A percentile compares a stretch with the other conserved stretches of the same genome.
Evolutionary conservation across 2,329 filamentous ascomycete species (phyloP).

Genomic region (Atkinsonella hypoxylon): DNA sequence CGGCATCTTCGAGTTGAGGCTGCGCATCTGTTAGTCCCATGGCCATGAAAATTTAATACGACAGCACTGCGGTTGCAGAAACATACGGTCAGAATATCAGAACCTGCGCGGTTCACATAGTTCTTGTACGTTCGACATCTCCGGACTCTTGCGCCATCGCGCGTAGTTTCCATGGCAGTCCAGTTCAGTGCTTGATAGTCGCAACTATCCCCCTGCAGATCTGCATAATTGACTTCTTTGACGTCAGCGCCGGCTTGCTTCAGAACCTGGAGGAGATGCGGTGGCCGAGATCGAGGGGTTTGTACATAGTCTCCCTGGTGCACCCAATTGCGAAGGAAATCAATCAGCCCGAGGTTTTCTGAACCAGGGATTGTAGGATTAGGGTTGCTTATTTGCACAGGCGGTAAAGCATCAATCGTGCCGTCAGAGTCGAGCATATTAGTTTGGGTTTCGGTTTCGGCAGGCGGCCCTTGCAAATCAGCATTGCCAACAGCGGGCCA

Average conservation of each 20-base stretch:
- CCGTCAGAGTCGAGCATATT: not conserved
- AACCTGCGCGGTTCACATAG: constrained; percentile 40
- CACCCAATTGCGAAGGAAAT: constrained; percentile 41
- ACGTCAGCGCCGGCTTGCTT: constrained; percentile 14
- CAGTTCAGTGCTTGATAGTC: constrained; percentile 52
- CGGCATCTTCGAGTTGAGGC: constrained; percentile 11
- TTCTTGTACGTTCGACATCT: constrained; percentile 41
- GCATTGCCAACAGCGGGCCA: not conserved
- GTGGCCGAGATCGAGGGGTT: constrained; percentile 14
- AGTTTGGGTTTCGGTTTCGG: constrained; percentile 1
- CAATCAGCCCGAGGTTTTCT: constrained; percentile 35
- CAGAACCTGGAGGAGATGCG: constrained; percentile 20
- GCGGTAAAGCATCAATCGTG: constrained; percentile 5
- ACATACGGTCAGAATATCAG: constrained; percentile 38
- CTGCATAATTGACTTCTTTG: constrained; percentile 23
- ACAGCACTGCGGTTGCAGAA: not conserved
- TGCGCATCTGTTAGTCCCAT: not conserved
- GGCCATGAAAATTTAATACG: not conserved
- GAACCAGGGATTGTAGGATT: constrained; percentile 30
- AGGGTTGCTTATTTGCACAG: constrained; percentile 18
- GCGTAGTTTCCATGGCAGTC: constrained; percentile 37
- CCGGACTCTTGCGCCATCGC: constrained; percentile 33
- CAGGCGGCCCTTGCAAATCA: not conserved
- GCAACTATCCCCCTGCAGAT: constrained; percentile 42
- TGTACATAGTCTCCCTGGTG: constrained; percentile 18